Evolutionary conservation across 352 stramenopile genomes (phyloP), one percentile per base, ranked within the genome.

Genomic region (Phytopythium delawarense): DNA sequence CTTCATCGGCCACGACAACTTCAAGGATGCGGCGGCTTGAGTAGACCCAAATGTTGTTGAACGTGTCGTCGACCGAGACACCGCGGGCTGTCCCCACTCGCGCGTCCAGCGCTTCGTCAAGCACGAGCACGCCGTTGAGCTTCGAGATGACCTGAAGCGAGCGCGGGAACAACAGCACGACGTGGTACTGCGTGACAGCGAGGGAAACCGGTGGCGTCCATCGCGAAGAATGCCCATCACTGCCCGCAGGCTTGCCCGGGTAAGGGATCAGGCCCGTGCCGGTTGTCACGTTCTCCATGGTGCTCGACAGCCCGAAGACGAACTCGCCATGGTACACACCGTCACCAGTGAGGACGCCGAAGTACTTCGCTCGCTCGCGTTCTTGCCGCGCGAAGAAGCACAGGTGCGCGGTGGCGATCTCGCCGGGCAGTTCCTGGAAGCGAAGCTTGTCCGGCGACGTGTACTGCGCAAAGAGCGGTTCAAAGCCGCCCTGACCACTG

Each of bases 311-410:
- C 11, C 75, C 71, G 65, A 94, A 95, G 16, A 82, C 57, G 40
- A 98, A 78, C n/a, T 89, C 79, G 7, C 92, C 92, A 65, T 97
- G 91, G 65, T 95, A 97, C 16, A 97, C 87, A 7, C 89, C 92
- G 42, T 94, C 89, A 25, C 87, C 88, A 5, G 91, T 97, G 30
- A 98, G 74, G 0, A 98, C 69, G n/a, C 90, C 89, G 66, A 98
- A 98, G 50, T 88, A 88, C 57, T 92, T 88, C 16, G 88, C 84
- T 15, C 81, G 79, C 65, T 92, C 85, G 34, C 81, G 89, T 53
- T 91, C 76, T 61, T 89, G 81, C 67, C 88, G 88, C 7, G 80
- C 78, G 54, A 88, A 96, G 59, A 92, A 91, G 20, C 75, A 69
- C 39, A 96, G 66, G 42, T 96, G 79, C 0, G 89, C 87, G 18